Evolutionary conservation across 2,329 filamentous ascomycete genomes (phyloP), one percentile per base, ranked within the genome.

Genomic region (Aspergillus ochraceus): DNA sequence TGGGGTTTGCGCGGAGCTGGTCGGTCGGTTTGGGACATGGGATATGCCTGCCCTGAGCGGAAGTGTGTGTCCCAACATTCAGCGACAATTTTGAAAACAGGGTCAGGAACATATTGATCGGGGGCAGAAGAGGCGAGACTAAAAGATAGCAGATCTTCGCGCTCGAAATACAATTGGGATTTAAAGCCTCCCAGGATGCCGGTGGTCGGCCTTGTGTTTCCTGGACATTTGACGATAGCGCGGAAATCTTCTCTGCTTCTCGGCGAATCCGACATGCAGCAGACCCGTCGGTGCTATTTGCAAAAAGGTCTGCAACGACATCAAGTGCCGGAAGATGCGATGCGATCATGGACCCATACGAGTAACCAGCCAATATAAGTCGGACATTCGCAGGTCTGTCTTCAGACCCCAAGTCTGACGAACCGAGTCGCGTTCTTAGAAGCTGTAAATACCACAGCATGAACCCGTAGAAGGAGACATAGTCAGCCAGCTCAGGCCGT

Each of bases 291-390:
- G 76, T 64, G 0, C 86, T 83, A 0, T 77, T 72, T 8, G 77
- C 70, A 66, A 95, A 92, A 1, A 83, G 76, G 1, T 81, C 73
- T 24, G 91, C 75, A 29, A 96, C 85, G 0, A 80, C 75, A 11
- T 79, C 73, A 39, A 88, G 61, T 9, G 73, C 63, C 0, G 92
- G 91, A 0, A 96, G 82, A 59, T 89, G 86, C 0, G 85, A 87
- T 2, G 91, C 87, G 45, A 98, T 85, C 70, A 97, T 84, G 4
- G 92, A 91, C 49, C 95, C 95, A 74, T 97, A 97, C 0, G 92
- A 97, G 74, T 97, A 97, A 12, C 93, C 93, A 2, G 85, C 89
- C 6, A 95, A 80, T 5, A 97, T 67, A 0, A 88, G 63, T 36
- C 70, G 67, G 14, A 77, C 63, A 1, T 60, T 47, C 22, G n/a